Conservation (phyloP, 2,329 filamentous ascomycete species). For the Exophiala viscosa region DNA sequence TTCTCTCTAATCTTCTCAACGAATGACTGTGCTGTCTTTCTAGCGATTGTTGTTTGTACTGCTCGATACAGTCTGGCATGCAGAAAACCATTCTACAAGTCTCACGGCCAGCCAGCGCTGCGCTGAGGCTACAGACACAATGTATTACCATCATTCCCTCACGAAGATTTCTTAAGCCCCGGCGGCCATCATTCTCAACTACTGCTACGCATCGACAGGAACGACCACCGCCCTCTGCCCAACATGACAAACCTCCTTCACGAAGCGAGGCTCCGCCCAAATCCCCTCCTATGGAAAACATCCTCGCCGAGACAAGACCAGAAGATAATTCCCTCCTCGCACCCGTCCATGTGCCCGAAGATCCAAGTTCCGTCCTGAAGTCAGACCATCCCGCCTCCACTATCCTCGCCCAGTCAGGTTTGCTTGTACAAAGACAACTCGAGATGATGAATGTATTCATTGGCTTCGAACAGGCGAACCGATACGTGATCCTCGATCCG, state of each 20-base stretch:
- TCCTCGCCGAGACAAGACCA: slow-evolving; percentile 43
- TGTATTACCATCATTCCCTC: slow-evolving; percentile 1
- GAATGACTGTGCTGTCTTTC: too few relatives aligned
- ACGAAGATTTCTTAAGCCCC: slow-evolving; percentile 1
- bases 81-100: slow-evolving; percentile 2
- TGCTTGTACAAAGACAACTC: slow-evolving; percentile 61
- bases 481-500: slow-evolving; percentile 63
- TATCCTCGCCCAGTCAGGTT: slow-evolving; percentile 58
- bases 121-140: not conserved
- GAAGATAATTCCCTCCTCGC: slow-evolving; percentile 53
- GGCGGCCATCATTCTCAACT: not conserved
- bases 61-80: slow-evolving; percentile 3
- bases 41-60: too few relatives aligned
- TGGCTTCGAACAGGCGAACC: slow-evolving; percentile 65
- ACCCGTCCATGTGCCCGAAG: slow-evolving; percentile 60
- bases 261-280: slow-evolving; percentile 28
- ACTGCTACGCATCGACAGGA: slow-evolving; percentile 5
- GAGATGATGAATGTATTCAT: slow-evolving; percentile 65
- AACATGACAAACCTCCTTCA: slow-evolving; percentile 5
- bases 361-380: slow-evolving; percentile 57
- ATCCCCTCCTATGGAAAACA: slow-evolving; percentile 36
- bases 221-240: not conserved
- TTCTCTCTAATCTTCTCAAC: too few relatives aligned
- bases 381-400: slow-evolving; percentile 55
- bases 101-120: slow-evolving; percentile 9